Evolutionary conservation across 2,329 filamentous ascomycete genomes (phyloP), one percentile per base, ranked within the genome.

Genomic region (Fusarium proliferatum): DNA sequence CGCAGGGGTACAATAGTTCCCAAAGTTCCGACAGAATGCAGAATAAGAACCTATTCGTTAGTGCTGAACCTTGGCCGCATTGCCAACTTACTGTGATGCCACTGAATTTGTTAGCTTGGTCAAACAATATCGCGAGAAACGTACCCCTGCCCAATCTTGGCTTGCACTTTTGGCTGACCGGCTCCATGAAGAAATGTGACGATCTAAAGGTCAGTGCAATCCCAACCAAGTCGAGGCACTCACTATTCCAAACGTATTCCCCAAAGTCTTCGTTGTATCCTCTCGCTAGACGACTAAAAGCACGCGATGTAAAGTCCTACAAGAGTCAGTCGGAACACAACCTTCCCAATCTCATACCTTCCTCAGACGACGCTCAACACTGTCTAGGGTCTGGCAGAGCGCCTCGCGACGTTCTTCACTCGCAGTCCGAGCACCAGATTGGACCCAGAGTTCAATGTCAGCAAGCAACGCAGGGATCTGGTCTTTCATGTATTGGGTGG

Each of bases 21-120:
- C 86, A 56, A 79, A 84, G 1, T 86, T 78, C 19, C 80, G 76
- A 56, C 84, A 86, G 63, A 86, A 87, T 0, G 85, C 84, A 23
- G 79, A 63, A 57, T 85, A 87, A 2, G 80, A 73, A 9, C 28
- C 78, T 83, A 46, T 56, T 41, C 53, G 6, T 66, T 36, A 71
- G 53, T 42, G 4, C 23, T 26, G 16, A 57, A 21, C 9, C 11
- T 5, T 6, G 13, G 5, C 8, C 5, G 5, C 1, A 30, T 7
- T 8, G 12, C 61, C 15, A 4, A 49, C 56, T 67, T 64, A 78
- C 77, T 12, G 49, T 73, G 74, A 67, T 78, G 69, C 80, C 78
- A 81, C 81, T 82, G 56, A 11, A 26, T n/a, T 33, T 13, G n/a
- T 75, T 51, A 72, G 67, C 49, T 51, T n/a, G n/a, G 23, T 42